These are phyloP conservation scores for Xylaria castorea DNA, from an alignment of 495 filamentous ascomycete species.

Conservation along the genomic window DNA sequence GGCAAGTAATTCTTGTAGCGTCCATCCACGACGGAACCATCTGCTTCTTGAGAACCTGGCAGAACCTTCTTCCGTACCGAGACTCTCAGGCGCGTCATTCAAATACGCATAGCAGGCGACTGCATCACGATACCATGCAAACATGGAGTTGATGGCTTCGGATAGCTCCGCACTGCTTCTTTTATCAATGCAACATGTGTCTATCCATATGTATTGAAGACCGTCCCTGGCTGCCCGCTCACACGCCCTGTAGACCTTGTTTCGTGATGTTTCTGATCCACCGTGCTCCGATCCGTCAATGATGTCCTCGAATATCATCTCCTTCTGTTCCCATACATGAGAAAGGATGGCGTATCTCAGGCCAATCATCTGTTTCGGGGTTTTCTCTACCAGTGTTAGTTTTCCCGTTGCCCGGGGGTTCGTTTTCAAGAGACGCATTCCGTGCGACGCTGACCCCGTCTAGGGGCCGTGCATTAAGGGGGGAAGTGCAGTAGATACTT, in stretches of 20 bases:
- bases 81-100: slow-evolving; percentile 3
- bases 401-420: background rate
- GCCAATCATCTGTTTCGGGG: slow-evolving; percentile 26
- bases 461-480: background rate
- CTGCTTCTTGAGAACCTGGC: slow-evolving; percentile 13
- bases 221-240: slow-evolving; percentile 35
- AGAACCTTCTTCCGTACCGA: background rate
- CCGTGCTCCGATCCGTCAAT: slow-evolving; percentile 25
- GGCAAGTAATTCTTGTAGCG: slow-evolving; percentile 45
- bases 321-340: slow-evolving; percentile 44
- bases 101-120: slow-evolving; percentile 30
- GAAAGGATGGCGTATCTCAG: slow-evolving; percentile 45
- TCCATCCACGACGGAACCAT: slow-evolving; percentile 32
- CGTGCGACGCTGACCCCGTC: background rate
- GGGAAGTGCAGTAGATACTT: background rate
- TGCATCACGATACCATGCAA: slow-evolving; percentile 41
- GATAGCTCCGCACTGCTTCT: slow-evolving; percentile 51
- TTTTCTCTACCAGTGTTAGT: background rate
- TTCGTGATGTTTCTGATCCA: slow-evolving; percentile 13
- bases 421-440: slow-evolving; percentile 27
- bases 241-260: slow-evolving; percentile 47
- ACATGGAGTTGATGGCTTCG: slow-evolving; percentile 60
- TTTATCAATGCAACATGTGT: slow-evolving; percentile 58
- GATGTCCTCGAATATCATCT: slow-evolving; percentile 43
- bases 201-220: slow-evolving; percentile 51